Percentiles rank a stretch among this genome's conserved stretches.
phyloP scores from a whole-genome alignment of 148 eudicot species.

The Chenopodium album region DNA sequence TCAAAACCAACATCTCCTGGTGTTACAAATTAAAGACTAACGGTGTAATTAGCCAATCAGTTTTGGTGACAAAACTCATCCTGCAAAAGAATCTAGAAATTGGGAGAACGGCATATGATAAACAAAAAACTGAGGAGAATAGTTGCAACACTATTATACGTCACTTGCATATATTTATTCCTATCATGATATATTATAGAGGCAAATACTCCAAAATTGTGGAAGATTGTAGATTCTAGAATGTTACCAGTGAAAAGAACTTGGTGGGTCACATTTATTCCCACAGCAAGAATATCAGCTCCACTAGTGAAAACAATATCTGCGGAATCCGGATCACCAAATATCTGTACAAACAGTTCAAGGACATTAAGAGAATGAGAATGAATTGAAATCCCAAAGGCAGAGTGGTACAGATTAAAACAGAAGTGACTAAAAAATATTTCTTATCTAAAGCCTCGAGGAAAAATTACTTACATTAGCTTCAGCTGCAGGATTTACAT shows the following conservation, averaged over 20 bases:
- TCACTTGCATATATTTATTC: neutral
- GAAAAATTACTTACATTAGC: slow-evolving; percentile 66
- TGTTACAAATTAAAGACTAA: neutral
- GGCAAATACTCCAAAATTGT: neutral
- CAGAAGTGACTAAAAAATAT: neutral
- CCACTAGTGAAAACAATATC: slow-evolving; percentile 93
- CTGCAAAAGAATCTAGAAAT: neutral
- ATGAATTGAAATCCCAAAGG: neutral
- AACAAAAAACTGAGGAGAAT: neutral
- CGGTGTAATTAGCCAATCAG: neutral
- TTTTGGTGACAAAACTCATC: neutral
- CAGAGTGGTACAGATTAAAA: neutral
- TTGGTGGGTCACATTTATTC: slow-evolving; percentile 93
- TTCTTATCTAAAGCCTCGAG: neutral
- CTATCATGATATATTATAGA: neutral
- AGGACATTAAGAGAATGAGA: slow-evolving; percentile 17
- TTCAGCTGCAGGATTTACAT: slow-evolving; percentile 96
- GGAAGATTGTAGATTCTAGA: neutral
- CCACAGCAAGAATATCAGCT: slow-evolving; percentile 83
- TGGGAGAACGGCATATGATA: neutral
- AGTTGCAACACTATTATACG: neutral
- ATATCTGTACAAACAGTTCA: slow-evolving; percentile 49
- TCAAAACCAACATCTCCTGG: neutral
- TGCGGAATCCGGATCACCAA: slow-evolving; percentile 97
- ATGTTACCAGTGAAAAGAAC: slow-evolving; percentile 67